A percentile compares a stretch with the other conserved stretches of the same genome.
Evolutionary conservation across 352 stramenopile genomes (phyloP).

Genomic region (Phytophthora macrochlamydospora): DNA sequence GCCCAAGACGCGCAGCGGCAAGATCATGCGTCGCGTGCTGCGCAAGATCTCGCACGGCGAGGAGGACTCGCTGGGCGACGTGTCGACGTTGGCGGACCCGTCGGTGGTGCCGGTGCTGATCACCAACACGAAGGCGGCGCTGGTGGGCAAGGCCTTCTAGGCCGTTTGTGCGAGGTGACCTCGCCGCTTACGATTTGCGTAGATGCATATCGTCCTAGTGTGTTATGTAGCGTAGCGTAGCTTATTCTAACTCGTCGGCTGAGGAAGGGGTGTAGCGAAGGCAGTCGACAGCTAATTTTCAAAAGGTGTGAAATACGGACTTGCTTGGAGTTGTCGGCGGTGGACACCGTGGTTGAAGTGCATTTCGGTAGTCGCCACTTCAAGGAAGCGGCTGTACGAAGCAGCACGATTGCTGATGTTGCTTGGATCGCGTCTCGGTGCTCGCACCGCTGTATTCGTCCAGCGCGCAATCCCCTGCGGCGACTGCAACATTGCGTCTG

Average conservation of each 20-base stretch:
- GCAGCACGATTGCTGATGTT: no score
- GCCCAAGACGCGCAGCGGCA: slow-evolving; percentile 96
- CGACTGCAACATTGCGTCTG: background rate
- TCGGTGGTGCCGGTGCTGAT: slow-evolving; percentile 95
- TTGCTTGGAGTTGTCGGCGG: background rate
- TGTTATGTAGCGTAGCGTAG: slow-evolving; percentile 13
- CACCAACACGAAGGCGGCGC: slow-evolving; percentile 81
- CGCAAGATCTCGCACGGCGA: slow-evolving; percentile 97
- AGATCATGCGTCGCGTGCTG: slow-evolving; percentile 99
- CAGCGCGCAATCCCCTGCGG: background rate
- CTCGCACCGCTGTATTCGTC: background rate
- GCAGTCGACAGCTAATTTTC: background rate
- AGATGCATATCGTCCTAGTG: slow-evolving; percentile 16
- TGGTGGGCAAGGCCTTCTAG: slow-evolving; percentile 72
- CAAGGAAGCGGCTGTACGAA: no score
- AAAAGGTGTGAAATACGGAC: background rate
- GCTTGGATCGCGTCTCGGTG: background rate
- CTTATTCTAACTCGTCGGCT: slow-evolving; percentile 9
- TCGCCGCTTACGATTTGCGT: slow-evolving; percentile 18
- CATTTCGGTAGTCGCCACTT: background rate
- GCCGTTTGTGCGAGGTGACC: background rate
- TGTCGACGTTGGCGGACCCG: slow-evolving; percentile 96
- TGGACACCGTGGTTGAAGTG: background rate
- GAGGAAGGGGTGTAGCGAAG: background rate
- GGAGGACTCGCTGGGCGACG: slow-evolving; percentile 95